These are phyloP conservation scores for Fragosphaeria purpurea DNA, from an alignment of 2,329 filamentous ascomycete species.

Conservation along the genomic window DNA sequence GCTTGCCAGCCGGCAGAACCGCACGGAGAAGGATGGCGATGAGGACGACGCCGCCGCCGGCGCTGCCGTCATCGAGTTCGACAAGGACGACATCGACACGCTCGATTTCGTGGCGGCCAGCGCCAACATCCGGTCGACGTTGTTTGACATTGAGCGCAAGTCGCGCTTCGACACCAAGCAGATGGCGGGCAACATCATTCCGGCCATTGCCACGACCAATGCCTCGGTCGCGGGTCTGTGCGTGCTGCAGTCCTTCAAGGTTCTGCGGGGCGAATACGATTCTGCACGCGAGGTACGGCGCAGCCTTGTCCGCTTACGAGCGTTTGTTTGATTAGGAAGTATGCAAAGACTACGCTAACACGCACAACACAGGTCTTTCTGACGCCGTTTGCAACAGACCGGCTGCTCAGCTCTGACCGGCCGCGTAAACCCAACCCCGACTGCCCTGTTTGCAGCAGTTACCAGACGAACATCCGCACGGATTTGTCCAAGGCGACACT, in stretches of 20 bases:
- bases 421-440: conserved; percentile 61
- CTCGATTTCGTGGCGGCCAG: conserved; percentile 88
- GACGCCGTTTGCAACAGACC: conserved; percentile 52
- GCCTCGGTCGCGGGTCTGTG: conserved; percentile 91
- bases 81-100: conserved; percentile 94
- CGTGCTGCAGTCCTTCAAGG: conserved; percentile 86
- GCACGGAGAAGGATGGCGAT: conserved; percentile 40
- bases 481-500: conserved; percentile 66
- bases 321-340: too few relatives aligned
- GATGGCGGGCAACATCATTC: conserved; percentile 99
- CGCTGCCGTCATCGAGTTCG: conserved; percentile 67
- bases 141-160: conserved; percentile 83
- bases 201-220: conserved; percentile 95
- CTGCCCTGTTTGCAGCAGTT: conserved; percentile 75
- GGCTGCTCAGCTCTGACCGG: conserved; percentile 48
- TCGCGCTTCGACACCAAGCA: conserved; percentile 97
- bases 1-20: not conserved
- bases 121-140: conserved; percentile 75
- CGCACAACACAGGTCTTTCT: conserved; percentile 55
- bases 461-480: conserved; percentile 55
- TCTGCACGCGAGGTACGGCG: conserved; percentile 59
- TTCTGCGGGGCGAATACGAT: conserved; percentile 61
- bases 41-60: conserved; percentile 37
- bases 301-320: too few relatives aligned
- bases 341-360: not conserved